Percentiles rank a stretch among this genome's conserved stretches.
Conservation (phyloP, 768 basidiomycete species). For the Rhizopogon vulgaris region DNA sequence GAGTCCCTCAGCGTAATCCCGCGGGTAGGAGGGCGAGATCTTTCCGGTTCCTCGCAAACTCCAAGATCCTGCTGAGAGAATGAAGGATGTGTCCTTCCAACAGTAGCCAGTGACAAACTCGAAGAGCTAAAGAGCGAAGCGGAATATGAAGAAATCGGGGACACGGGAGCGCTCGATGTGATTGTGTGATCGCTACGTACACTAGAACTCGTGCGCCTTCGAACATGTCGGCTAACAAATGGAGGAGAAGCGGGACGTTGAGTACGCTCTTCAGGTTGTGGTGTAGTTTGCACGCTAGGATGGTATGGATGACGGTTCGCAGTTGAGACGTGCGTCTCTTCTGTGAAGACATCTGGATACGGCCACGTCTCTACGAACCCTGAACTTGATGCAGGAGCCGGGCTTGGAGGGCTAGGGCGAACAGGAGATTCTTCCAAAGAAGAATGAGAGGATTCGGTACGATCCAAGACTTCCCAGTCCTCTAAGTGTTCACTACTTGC, state of each 20-base stretch:
- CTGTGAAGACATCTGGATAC: neutral
- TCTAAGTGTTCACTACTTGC: conserved; percentile 27
- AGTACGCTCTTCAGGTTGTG: neutral
- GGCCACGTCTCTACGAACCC: neutral
- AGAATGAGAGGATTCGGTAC: conserved; percentile 20
- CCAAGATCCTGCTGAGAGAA: conserved; percentile 7
- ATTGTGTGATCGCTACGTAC: conserved; percentile 20
- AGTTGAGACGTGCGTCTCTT: neutral
- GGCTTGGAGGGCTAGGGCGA: conserved; percentile 16
- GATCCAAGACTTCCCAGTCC: conserved; percentile 28
- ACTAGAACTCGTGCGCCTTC: conserved; percentile 27
- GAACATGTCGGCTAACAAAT: conserved; percentile 26
- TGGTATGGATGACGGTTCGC: neutral
- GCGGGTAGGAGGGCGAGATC: conserved; percentile 15
- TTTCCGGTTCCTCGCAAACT: conserved; percentile 15
- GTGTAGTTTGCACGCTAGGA: neutral
- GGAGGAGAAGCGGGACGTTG: conserved; percentile 27
- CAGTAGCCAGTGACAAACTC: conserved; percentile 14
- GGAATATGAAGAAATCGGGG: conserved; percentile 23
- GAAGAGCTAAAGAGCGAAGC: conserved; percentile 21
- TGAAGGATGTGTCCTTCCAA: conserved; percentile 5
- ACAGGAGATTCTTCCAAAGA: conserved; percentile 16
- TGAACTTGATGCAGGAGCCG: conserved; percentile 4
- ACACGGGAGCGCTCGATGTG: conserved; percentile 26
- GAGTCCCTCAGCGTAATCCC: conserved; percentile 7